Base-by-base conservation (phyloP, 805 yeast genomes). In the Wickerhamomyces bovis region DNA sequence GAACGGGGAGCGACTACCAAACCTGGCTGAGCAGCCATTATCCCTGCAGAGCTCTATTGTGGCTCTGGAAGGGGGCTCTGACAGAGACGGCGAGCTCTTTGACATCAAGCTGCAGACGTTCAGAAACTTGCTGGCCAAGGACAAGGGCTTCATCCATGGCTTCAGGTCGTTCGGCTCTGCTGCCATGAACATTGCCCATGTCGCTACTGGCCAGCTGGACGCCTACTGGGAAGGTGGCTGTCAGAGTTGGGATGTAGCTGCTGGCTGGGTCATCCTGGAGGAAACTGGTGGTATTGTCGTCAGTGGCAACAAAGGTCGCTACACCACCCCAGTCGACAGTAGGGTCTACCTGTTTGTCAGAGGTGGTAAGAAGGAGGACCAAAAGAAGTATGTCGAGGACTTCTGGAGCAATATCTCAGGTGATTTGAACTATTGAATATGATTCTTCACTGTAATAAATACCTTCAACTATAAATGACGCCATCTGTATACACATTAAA, bases 211-310 rank as follows among this genome's bases (percentile, higher is more conserved):
- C 6, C 69, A 68, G 47, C 49, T 79, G 23, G 86, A 81, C 56
- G 72, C 78, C 4, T 81, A 81, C 61, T 81, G 85, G 84, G 84
- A 79, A 62, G 84, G 83, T 43, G 84, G 84, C n/a, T 78, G 83
- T 57, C 78, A 73, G 58, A 76, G 80, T 21, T 81, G 85, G 85
- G 86, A 81, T 57, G 83, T 80, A 1, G 78, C 83, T 59, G 86
- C 85, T 15, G 83, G 84, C 36, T 80, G 83, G 83, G 71, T 79
- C 42, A 76, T 81, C 42, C 55, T 80, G 9, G 65, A 69, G 39
- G 86, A 81, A 52, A 73, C 83, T 12, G 86, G 86, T 3, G 85
- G 83, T 12, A 52, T 57, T 9, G 61, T 78, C 41, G 81, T 77
- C n/a, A 73, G 79, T 43, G 84, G 81, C 19, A 74, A 74, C 55